A percentile compares a stretch with the other conserved stretches of the same genome.
phyloP scores from a whole-genome alignment of 2,329 filamentous ascomycete species.

The Thielaviopsis ethacetica region DNA sequence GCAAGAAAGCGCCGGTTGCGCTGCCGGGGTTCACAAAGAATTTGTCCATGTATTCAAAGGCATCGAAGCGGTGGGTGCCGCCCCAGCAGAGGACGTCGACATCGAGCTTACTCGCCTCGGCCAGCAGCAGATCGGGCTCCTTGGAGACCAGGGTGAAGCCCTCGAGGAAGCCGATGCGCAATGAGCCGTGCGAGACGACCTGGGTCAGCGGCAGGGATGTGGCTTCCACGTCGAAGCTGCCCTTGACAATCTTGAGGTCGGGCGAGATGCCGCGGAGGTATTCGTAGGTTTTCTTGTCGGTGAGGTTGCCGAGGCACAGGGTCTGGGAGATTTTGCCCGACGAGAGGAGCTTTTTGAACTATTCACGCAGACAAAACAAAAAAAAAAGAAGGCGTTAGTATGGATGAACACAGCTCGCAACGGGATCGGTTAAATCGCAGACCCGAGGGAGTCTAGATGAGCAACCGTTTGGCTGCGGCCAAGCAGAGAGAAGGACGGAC shows the following conservation, averaged over 20 bases:
- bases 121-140: constrained; percentile 49
- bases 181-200: constrained; percentile 47
- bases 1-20: constrained; percentile 46
- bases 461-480: too few relatives aligned
- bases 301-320: constrained; percentile 65
- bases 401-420: neutral
- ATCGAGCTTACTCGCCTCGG: constrained; percentile 51
- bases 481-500: constrained; percentile 27
- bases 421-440: too few relatives aligned
- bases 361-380: constrained; percentile 11
- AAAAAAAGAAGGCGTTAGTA: neutral
- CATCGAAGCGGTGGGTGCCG: constrained; percentile 52
- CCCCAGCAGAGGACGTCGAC: constrained; percentile 55
- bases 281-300: constrained; percentile 65
- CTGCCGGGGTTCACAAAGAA: constrained; percentile 56
- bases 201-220: constrained; percentile 48
- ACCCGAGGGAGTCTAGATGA: too few relatives aligned
- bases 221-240: constrained; percentile 50
- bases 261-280: constrained; percentile 61
- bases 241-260: constrained; percentile 54
- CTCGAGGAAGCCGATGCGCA: constrained; percentile 51
- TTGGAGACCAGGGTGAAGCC: constrained; percentile 52
- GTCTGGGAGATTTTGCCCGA: constrained; percentile 73
- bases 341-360: constrained; percentile 77
- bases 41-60: constrained; percentile 59